Base-by-base conservation (phyloP, 2,329 filamentous ascomycete species). In the Alternaria sp. region DNA sequence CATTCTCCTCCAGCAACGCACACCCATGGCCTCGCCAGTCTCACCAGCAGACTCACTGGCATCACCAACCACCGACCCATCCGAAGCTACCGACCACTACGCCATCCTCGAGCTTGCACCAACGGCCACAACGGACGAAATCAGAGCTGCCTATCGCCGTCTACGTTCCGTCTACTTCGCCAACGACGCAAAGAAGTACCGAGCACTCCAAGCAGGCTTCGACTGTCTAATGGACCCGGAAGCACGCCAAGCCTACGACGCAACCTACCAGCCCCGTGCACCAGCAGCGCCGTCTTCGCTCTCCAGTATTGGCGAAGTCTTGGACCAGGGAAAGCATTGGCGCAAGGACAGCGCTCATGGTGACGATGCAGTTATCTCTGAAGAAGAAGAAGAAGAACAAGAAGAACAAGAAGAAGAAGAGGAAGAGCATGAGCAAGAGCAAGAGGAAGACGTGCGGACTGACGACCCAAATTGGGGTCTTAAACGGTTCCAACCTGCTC, bases 71-170 rank as follows among this genome's bases (percentile, higher is more conserved):
- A 66, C 51, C 58, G 62, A 66, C 14, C 49, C 62, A 3, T 41
- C 60, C 7, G 67, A 66, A 13, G 70, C 71, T 31, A 48, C 67
- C 14, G 72, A 77, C 62, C 68, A 77, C 59, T 77, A 77, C 63
- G 63, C 67, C 13, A 66, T 69, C 45, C 58, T 77, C 11, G 58
- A 66, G 41, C 58, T 77, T 5, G 55, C 62, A 2, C 51, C 52
- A 6, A 60, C 62, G 46, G 73, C 73, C 28, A 69, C 72, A 4
- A 57, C 62, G 28, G 71, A 72, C 42, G 70, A 77, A 26, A 71
- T 76, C 31, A 71, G 69, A 34, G 60, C 60, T 14, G 65, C 70
- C 1, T 72, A 71, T 55, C 71, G 73, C 41, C 56, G 55, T 17
- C 61, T 76, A 23, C 69, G 73, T 23, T 61, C 53, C 5, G 61